Evolutionary conservation across 148 eudicot species (phyloP).

Genomic region (Polygonum aviculare): DNA sequence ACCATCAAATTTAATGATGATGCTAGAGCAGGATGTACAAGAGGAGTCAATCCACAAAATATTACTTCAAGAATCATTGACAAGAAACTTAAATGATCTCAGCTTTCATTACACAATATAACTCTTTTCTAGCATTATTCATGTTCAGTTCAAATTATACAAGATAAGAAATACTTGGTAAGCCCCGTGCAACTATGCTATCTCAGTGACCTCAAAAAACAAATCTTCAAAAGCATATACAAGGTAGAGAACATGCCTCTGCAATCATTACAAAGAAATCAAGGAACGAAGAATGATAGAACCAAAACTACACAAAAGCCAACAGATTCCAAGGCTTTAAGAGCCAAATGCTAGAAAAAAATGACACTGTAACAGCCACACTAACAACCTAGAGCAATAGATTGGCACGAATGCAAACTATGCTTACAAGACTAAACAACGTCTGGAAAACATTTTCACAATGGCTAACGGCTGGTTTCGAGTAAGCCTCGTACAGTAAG

Average conservation of each 20-base stretch:
- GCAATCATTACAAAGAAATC: not conserved
- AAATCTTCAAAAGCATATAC: not conserved
- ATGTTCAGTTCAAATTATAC: not conserved
- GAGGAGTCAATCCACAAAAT: not conserved
- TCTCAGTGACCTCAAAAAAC: not conserved
- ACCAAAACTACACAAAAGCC: not conserved
- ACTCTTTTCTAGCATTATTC: not conserved
- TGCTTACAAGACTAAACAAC: not conserved
- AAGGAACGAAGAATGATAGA: not conserved
- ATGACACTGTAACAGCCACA: not conserved
- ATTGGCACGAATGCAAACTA: not conserved
- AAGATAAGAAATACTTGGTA: not conserved
- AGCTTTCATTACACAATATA: not conserved
- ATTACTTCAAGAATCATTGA: not conserved
- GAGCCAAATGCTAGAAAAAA: not conserved
- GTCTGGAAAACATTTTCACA: not conserved
- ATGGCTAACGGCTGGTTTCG: not conserved
- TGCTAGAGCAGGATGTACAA: not conserved
- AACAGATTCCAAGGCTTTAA: not conserved
- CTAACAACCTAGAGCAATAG: not conserved
- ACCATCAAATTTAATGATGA: not conserved
- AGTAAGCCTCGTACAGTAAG: not conserved
- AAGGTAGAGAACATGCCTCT: not conserved
- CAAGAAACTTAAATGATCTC: not conserved
- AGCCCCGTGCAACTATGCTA: not conserved